Conservation (phyloP, 164 flowering plant genomes). For the Magnolia changhungtana region DNA sequence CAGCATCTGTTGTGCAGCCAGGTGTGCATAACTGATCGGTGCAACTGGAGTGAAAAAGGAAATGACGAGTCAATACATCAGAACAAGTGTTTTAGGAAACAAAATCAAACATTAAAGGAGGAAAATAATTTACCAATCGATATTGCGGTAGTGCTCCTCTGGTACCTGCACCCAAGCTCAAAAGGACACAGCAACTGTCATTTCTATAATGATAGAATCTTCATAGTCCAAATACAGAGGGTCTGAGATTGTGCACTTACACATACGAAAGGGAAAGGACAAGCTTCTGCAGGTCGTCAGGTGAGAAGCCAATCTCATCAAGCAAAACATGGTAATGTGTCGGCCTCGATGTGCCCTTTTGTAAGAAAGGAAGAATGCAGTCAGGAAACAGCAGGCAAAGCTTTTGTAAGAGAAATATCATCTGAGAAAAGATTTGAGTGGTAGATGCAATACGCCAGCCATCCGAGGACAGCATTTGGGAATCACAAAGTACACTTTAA, state of each 20-base stretch:
- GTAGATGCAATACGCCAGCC: background rate
- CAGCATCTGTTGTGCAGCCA: constrained; percentile 66
- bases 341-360: constrained; percentile 82
- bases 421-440: background rate
- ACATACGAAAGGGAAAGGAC: constrained; percentile 75
- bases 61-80: too few species aligned
- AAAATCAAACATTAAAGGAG: background rate
- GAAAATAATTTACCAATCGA: constrained; percentile 55
- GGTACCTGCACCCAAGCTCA: constrained; percentile 46
- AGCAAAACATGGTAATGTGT: constrained; percentile 81
- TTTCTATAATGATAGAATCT: background rate
- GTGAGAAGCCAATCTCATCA: constrained; percentile 86
- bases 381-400: background rate
- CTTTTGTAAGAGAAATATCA: background rate
- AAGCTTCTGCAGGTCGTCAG: constrained; percentile 69
- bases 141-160: constrained; percentile 73
- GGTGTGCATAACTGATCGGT: constrained; percentile 81
- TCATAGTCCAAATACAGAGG: background rate
- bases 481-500: background rate
- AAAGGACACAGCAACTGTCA: background rate
- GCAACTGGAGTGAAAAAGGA: constrained; percentile 52
- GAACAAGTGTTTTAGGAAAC: background rate
- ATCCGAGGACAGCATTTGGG: background rate
- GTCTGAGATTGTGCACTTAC: constrained; percentile 40
- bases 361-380: background rate